Conservation (phyloP, 495 filamentous ascomycete species). For the Oleoguttula mirabilis region DNA sequence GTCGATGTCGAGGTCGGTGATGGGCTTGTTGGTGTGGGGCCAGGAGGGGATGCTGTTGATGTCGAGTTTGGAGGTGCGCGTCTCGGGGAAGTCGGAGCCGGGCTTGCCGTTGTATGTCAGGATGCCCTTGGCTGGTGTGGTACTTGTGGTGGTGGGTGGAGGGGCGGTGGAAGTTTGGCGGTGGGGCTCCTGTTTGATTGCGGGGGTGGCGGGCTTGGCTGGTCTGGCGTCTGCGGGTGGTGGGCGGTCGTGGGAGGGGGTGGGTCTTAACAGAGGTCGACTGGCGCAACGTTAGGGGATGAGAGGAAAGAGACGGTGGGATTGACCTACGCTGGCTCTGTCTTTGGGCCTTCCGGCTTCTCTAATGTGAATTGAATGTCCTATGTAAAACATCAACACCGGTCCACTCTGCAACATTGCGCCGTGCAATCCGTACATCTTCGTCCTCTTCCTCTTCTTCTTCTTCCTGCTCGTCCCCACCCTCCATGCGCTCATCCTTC, state of each 20-base stretch:
- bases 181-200: constrained; percentile 32
- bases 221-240: constrained; percentile 24
- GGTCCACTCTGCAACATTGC: too few relatives aligned
- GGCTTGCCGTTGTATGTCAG: constrained; percentile 29
- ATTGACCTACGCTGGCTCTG: constrained; percentile 54
- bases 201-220: constrained; percentile 17
- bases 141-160: constrained; percentile 5
- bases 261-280: too few relatives aligned
- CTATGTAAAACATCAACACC: constrained; percentile 31
- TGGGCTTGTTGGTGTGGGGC: constrained; percentile 34
- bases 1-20: constrained; percentile 54
- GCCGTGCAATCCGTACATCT: constrained; percentile 20
- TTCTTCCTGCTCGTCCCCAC: constrained; percentile 62
- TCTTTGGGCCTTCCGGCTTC: constrained; percentile 60
- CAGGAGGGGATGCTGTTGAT: constrained; percentile 60
- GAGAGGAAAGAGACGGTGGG: too few relatives aligned
- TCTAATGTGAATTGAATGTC: constrained; percentile 95
- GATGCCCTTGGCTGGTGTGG: constrained; percentile 22
- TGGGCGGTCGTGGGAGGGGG: neutral
- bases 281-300: too few relatives aligned
- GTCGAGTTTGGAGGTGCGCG: constrained; percentile 70
- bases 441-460: constrained; percentile 55
- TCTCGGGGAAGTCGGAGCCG: constrained; percentile 49
- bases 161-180: constrained; percentile 17
- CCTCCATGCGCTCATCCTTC: constrained; percentile 31